Base-by-base conservation (phyloP, 2,329 filamentous ascomycete species). In the Penicillium decumbens region DNA sequence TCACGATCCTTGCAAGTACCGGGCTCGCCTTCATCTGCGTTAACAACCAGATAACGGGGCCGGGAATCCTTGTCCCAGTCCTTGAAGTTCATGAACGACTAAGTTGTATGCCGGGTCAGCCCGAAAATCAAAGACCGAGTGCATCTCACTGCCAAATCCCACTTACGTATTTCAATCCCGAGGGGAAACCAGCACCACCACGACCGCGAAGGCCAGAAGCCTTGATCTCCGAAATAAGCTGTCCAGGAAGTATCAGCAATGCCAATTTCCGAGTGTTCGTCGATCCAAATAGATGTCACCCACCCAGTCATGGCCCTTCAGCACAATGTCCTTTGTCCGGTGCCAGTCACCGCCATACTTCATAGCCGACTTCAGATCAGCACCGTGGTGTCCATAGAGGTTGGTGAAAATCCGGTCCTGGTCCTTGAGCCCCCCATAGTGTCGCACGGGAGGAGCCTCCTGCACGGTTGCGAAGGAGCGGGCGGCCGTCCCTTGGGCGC, bases 51-150 rank as follows among this genome's bases (percentile, higher is more conserved):
- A 70, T 98, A 98, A 66, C 93, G 85, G 59, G 93, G 93, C 76
- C 95, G 95, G 64, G 75, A 87, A 72, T 97, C 93, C 77, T 98
- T 95, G 66, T 98, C 92, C 93, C 93, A 98, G 65, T 90, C 93
- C 77, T 96, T 96, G 80, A 92, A 91, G 80, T 98, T 98, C 93
- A 98, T 98, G 75, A 98, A 98, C 43, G 91, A 96, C 90, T 95
- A 66, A 57, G 43, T 65, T 64, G 24, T 33, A 20, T 45, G 45
- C 40, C 43, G 38, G 47, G 50, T 49, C 38, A 33, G 35, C 53
- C 47, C 59, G 32, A 56, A 53, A 45, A 28, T 27, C 15, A 24
- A 30, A 28, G 32, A 41, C 45, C 6, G 42, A 15, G 32, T 8
- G 32, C 20, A 15, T 37, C 15, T 41, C 41, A 48, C 24, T 40